phyloP scores from a whole-genome alignment of 2,329 filamentous ascomycete species.

The Fusarium solani-melongenae region DNA sequence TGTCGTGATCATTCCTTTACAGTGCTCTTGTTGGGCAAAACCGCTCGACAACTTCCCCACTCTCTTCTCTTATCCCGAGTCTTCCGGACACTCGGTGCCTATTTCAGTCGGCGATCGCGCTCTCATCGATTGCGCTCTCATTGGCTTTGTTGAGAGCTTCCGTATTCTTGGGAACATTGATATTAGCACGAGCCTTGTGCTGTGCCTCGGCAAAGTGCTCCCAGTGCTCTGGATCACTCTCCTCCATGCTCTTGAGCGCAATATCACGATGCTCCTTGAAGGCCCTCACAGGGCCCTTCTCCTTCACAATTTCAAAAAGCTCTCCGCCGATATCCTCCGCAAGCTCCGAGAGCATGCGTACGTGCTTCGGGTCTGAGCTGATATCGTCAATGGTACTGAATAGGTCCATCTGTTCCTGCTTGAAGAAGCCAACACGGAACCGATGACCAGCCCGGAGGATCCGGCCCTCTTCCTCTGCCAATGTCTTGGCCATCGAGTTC shows the following conservation, averaged over 20 bases:
- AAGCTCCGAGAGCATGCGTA: conserved; percentile 67
- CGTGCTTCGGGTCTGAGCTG: conserved; percentile 61
- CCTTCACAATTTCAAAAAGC: conserved; percentile 64
- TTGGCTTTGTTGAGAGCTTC: conserved; percentile 41
- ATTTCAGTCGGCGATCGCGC: conserved; percentile 54
- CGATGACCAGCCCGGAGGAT: conserved; percentile 66
- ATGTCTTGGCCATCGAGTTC: conserved; percentile 64
- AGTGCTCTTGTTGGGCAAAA: background rate
- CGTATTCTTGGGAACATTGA: conserved; percentile 48
- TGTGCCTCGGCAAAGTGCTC: conserved; percentile 71
- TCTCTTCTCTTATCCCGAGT: background rate
- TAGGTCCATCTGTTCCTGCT: conserved; percentile 62
- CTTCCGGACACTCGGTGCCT: background rate
- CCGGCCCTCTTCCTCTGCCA: conserved; percentile 68
- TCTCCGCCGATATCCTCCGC: conserved; percentile 72
- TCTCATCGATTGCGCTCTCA: conserved; percentile 59
- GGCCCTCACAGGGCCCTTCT: conserved; percentile 69
- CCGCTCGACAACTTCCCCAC: conserved; percentile 1
- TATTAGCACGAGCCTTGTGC: conserved; percentile 67
- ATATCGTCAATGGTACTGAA: conserved; percentile 63
- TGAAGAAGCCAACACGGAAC: conserved; percentile 65
- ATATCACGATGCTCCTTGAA: conserved; percentile 69
- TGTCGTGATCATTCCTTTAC: conserved; percentile 9
- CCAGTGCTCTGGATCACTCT: conserved; percentile 75
- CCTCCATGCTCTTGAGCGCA: conserved; percentile 62